Base-by-base conservation (phyloP, 768 basidiomycete genomes). In the Kwoniella europaea region DNA sequence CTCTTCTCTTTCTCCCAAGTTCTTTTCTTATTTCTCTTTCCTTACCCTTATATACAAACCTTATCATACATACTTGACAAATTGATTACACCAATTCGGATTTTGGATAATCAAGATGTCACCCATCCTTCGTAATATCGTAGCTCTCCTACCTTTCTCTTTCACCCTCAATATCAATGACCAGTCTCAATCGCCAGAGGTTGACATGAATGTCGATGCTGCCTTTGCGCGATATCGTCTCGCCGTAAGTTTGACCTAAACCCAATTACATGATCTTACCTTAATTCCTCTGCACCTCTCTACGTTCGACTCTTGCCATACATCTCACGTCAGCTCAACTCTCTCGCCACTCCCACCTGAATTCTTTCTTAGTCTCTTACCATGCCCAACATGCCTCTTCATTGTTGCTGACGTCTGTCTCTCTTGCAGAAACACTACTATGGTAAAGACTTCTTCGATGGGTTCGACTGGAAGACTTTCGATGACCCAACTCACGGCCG, bases 401-500 rank as follows among this genome's bases (percentile, higher is more conserved):
- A 16, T 15, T 0, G 13, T 24, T 9, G 35, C 67, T 68, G 67
- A 68, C 42, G 6, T 46, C 12, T 15, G 22, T 63, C 41, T 43
- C 44, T n/a, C 15, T 18, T 20, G 24, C 27, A 71, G 69, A 59
- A 58, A 54, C 22, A 60, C 44, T 71, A 63, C 43, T n/a, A 22
- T 43, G 69, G 69, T 24, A 15, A 59, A 13, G 64, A 66, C 13
- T 71, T 71, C 59, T 71, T 65, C 64, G 50, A 62, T 29, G 69
- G 52, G 10, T 71, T 71, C 29, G 63, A 59, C 57, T 71, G 65
- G 53, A 59, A 65, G 57, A 71, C 69, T 16, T 52, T 71, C 41
- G 52, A 71, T n/a, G 69, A 71, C 29, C 69, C 69, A 3, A 66
- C 69, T 20, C 69, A 71, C 43, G 69, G 69, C 7, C 44, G 58